Base-by-base conservation (phyloP, 2,329 filamentous ascomycete species). In the Elsinoe fawcettii region DNA sequence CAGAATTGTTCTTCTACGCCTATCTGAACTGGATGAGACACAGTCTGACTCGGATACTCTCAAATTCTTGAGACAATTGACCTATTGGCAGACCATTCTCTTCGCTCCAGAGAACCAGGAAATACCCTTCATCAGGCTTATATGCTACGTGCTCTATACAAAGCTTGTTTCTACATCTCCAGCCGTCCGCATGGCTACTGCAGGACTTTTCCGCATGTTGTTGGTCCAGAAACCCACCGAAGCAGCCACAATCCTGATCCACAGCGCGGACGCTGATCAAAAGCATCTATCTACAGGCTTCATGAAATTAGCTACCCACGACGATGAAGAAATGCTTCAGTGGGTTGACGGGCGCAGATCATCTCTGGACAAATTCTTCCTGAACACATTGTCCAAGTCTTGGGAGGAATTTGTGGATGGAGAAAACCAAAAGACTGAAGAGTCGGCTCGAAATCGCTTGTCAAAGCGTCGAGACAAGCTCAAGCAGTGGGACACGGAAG, bases 81-180 rank as follows among this genome's bases (percentile, higher is more conserved):
- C 89, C 0, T 97, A 96, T 70, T 99, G 93, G 93, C 93, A 97
- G 69, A 90, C 89, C 18, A 88, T 96, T 16, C 83, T 99, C 14
- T 76, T 99, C 14, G 85, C 85, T 1, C 83, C 86, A 3, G 83
- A 93, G 14, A 86, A 88, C 2, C 78, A 81, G 5, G 90, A 96
- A 44, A 83, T 88, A n/a, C 85, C 89, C 8, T 88, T 88, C 66
- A 80, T 96, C 65, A 87, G 86, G 61, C 78, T 96, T 32, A 82
- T 97, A 41, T 96, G 90, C 77, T 97, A 96, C 66, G 83, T 96
- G 60, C 82, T 99, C 2, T 99, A 97, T 69, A 85, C 85, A 6
- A 95, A 95, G 69, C 77, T 97, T 34, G 83, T 93, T 6, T 90
- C 90, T 56, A 74, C 80, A 0, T 79, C 85, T 55, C 75, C 80